phyloP scores from a whole-genome alignment of 805 yeast species.

The Yarrowia phangngaensis region DNA sequence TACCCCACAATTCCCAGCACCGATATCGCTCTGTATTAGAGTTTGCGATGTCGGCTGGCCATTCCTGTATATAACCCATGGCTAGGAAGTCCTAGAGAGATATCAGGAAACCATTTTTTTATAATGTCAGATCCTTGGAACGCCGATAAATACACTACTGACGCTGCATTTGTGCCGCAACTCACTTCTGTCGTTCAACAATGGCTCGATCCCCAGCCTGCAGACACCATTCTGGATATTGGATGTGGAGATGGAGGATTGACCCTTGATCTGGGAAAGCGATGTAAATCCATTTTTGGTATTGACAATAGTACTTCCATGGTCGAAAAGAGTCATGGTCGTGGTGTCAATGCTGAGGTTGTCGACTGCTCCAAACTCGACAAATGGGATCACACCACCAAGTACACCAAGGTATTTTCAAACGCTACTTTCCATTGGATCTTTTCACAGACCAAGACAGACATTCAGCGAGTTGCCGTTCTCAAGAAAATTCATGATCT shows the following conservation, averaged over 20 bases:
- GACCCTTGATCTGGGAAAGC: slow-evolving; percentile 39
- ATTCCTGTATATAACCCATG: too few species aligned
- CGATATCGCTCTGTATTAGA: too few species aligned
- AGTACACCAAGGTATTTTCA: slow-evolving; percentile 33
- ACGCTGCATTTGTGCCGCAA: slow-evolving; percentile 26
- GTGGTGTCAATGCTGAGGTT: slow-evolving; percentile 14
- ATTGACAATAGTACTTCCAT: slow-evolving; percentile 11
- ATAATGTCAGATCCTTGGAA: slow-evolving; percentile 23
- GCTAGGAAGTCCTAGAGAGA: too few species aligned
- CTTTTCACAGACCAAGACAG: slow-evolving; percentile 21
- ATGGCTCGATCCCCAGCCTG: slow-evolving; percentile 34
- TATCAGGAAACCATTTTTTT: too few species aligned
- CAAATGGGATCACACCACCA: background rate
- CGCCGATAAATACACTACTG: slow-evolving; percentile 17
- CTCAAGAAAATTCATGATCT: slow-evolving; percentile 29
- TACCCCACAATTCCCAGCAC: too few species aligned
- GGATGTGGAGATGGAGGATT: slow-evolving; percentile 48
- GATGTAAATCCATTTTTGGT: slow-evolving; percentile 26
- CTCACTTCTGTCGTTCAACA: slow-evolving; percentile 18
- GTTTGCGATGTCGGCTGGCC: too few species aligned
- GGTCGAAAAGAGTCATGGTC: background rate
- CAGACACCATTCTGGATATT: slow-evolving; percentile 41
- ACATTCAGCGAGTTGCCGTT: slow-evolving; percentile 29
- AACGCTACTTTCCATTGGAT: slow-evolving; percentile 36
- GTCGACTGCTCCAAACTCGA: slow-evolving; percentile 17